These are phyloP conservation scores for Odonthalia washingtoniensis DNA, from an alignment of 31 red algal genomes.

Conservation along the genomic window DNA sequence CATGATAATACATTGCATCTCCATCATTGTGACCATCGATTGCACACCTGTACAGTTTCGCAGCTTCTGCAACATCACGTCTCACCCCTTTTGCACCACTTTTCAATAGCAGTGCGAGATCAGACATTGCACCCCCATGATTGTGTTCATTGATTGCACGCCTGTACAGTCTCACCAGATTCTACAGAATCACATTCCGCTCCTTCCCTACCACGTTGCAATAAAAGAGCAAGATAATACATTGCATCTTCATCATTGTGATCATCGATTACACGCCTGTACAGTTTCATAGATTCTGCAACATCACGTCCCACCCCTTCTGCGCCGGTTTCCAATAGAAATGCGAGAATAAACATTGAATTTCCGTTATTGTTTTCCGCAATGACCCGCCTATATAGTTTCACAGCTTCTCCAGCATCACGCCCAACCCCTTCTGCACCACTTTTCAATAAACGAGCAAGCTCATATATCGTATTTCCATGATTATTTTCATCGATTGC, in stretches of 20 bases:
- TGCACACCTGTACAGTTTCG: too few relatives aligned
- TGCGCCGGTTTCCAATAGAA: constrained; percentile 36
- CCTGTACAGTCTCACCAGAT: too few relatives aligned
- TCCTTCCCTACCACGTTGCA: constrained; percentile 14
- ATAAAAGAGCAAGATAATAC: constrained; percentile 37
- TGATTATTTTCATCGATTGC: constrained; percentile 17
- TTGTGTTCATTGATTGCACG: too few relatives aligned
- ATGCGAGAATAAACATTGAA: constrained; percentile 38
- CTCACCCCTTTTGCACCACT: constrained; percentile 10
- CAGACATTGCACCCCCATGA: constrained; percentile 45
- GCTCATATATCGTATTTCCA: constrained; percentile 32
- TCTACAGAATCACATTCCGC: not conserved
- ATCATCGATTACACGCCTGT: constrained; percentile 24
- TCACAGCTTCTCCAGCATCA: constrained; percentile 26
- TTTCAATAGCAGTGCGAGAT: constrained; percentile 41
- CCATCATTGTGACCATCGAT: too few relatives aligned
- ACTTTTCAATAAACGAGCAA: constrained; percentile 31
- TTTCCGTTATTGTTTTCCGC: constrained; percentile 11
- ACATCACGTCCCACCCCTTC: constrained; percentile 33
- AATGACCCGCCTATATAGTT: constrained; percentile 31
- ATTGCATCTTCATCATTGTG: constrained; percentile 32
- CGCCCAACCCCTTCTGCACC: constrained; percentile 13
- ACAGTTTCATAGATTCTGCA: constrained; percentile 37
- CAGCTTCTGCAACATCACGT: too few relatives aligned
- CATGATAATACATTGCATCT: too few relatives aligned